Evolutionary conservation across 805 yeast genomes (phyloP), one percentile per base, ranked within the genome.

Genomic region (Wickerhamomyces sydowiorum): DNA sequence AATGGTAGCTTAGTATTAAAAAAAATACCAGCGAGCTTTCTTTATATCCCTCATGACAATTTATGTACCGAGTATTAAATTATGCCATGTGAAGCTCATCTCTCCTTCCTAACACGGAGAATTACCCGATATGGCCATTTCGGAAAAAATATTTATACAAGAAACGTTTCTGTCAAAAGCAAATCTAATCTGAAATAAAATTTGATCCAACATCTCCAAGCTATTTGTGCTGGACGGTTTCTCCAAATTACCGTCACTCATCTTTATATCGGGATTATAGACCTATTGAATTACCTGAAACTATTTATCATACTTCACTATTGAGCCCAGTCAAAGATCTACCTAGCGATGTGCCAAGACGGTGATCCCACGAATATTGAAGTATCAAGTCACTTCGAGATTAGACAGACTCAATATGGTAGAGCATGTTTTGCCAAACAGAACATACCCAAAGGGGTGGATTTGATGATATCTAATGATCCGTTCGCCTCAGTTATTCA

Each of bases 391-490:
- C 45, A 38, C 14, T 70, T 70, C 45, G 52, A 50, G 6, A 66
- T 72, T 1, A 45, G 51, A 4, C 55, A 60, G 30, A 76, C 82
- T 4, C 56, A 59, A 32, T 74, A 72, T 29, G 84, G 85, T n/a
- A 64, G 86, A 42, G 86, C 85, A 1, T 78, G 82, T 49, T 80
- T 75, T 53, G 73, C 85, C 9, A 48, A 43, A 0, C 23, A 27
- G 2, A 44, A 52, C n/a, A 71, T 81, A 13, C 59, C 67, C 13
- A 50, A 56, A 27, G 75, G 66, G 8, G 67, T 76, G 1, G 50
- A 55, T 1, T 59, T 81, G 4, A 60, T 74, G 31, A 43, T 36
- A 8, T 70, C 75, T 15, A 45, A 53, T 4, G 42, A 56, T 3
- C 78, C 81, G 1, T 56, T 76, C 31, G 72, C 82, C 9, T 61